phyloP scores from a whole-genome alignment of 1,139 yeast species.

The Pichia inconspicua region DNA sequence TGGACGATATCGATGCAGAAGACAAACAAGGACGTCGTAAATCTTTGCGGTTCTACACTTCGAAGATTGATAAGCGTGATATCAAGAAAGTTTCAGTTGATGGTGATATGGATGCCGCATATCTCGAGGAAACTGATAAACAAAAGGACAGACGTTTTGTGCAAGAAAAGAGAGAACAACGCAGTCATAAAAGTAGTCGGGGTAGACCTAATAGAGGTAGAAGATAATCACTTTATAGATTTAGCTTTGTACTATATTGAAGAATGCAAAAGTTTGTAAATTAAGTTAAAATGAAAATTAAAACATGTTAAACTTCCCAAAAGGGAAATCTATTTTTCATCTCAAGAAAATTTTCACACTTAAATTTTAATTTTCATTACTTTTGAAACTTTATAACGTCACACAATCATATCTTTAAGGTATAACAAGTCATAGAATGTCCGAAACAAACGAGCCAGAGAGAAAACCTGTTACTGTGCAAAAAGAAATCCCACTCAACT shows the following conservation, averaged over 20 bases:
- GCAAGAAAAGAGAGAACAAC: not conserved
- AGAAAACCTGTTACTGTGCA: constrained; percentile 75
- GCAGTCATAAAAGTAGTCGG: not conserved
- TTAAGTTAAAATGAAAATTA: not conserved
- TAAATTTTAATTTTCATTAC: not conserved
- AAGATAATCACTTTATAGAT: not conserved
- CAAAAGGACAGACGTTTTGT: not conserved
- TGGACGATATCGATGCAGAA: constrained; percentile 75
- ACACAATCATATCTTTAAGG: not conserved
- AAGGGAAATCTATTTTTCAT: not conserved
- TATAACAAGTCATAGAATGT: constrained; percentile 1
- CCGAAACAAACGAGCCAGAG: constrained; percentile 6
- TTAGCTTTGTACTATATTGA: not conserved
- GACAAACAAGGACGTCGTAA: constrained; percentile 79
- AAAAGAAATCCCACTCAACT: constrained; percentile 77
- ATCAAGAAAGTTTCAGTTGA: not conserved
- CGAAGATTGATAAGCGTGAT: constrained; percentile 79
- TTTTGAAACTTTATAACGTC: not conserved
- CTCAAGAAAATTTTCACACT: not conserved
- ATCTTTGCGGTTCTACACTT: constrained; percentile 88
- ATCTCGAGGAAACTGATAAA: not conserved
- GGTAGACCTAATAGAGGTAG: not conserved
- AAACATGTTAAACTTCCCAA: not conserved
- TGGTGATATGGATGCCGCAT: constrained; percentile 11
- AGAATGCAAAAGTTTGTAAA: not conserved